Evolutionary conservation across 306 rosid genomes (phyloP), one percentile per base, ranked within the genome.

Genomic region (Cucumis hystrix): DNA sequence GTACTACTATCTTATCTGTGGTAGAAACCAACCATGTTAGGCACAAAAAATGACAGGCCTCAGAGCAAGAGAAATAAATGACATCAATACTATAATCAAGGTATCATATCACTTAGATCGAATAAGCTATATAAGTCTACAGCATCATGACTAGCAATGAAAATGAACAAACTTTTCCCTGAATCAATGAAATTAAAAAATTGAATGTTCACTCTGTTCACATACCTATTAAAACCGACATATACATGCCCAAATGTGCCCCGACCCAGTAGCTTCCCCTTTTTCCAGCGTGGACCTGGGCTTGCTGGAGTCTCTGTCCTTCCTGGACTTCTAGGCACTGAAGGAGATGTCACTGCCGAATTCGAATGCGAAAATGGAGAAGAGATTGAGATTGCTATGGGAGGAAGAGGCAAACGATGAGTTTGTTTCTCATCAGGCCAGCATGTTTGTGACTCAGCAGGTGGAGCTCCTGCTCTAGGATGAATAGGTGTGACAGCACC

Each of bases 401-500:
- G 99, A 78, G 99, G 99, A 84, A 96, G 97, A 20, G 99, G 99
- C 80, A 96, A 87, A 9, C 92, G 97, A 81, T 96, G 99, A 86
- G 96, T 92, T 82, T 91, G 97, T 79, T 91, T 91, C 82, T 91
- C 98, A 80, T 94, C 98, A 67, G 85, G 81, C 92, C 96, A 78
- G 82, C 90, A 87, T 55, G 87, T 77, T 78, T 85, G 99, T 58
- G 96, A 83, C 63, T 96, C 98, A 41, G 75, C 74, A 55, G 83
- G 84, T n/a, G 85, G 80, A 77, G 92, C 92, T 60, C 87, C 97
- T 7, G 96, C 96, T 83, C 96, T 88, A 30, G 98, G 97, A 85
- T 96, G 98, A 85, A 85, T 91, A 60, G 99, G 99, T 73, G 99
- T 96, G 85, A 96, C 99, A 55, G 98, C 93, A 84, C 99, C 99